Conservation (phyloP, 2,329 filamentous ascomycete species). For the Neocucurbitaria cava region DNA sequence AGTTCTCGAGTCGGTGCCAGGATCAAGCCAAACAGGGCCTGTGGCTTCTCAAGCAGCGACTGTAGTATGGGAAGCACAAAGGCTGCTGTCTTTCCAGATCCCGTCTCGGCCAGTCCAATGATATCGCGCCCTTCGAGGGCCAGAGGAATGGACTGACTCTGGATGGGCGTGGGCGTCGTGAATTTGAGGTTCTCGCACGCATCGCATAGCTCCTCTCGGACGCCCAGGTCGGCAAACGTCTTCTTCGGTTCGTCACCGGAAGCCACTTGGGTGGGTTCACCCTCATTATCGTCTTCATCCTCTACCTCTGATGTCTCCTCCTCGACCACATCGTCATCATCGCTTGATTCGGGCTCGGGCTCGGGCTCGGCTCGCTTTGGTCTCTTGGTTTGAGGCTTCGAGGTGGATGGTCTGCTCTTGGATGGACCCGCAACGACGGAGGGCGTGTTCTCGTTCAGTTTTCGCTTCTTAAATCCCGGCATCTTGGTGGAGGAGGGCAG, state of each 20-base stretch:
- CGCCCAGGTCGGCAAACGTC: slow-evolving; percentile 75
- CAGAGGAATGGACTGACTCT: slow-evolving; percentile 80
- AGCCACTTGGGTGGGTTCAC: background rate
- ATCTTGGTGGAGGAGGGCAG: slow-evolving; percentile 32
- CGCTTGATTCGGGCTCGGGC: slow-evolving; percentile 34
- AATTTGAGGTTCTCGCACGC: slow-evolving; percentile 84
- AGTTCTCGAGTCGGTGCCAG: slow-evolving; percentile 93
- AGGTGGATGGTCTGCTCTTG: slow-evolving; percentile 19
- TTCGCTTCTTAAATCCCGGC: slow-evolving; percentile 53
- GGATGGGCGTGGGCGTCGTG: slow-evolving; percentile 87
- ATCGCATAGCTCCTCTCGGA: slow-evolving; percentile 87
- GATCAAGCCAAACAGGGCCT: slow-evolving; percentile 85
- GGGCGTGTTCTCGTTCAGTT: slow-evolving; percentile 36
- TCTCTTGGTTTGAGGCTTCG: slow-evolving; percentile 24
- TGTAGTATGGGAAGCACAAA: slow-evolving; percentile 94
- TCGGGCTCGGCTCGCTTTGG: slow-evolving; percentile 30
- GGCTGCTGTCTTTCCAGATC: slow-evolving; percentile 93
- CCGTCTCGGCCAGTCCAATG: slow-evolving; percentile 93
- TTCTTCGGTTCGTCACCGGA: slow-evolving; percentile 57
- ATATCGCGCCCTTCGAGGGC: slow-evolving; percentile 84
- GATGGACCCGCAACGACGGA: slow-evolving; percentile 1
- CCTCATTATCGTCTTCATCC: slow-evolving; percentile 4
- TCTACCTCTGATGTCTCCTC: slow-evolving; percentile 2
- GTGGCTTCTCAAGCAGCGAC: slow-evolving; percentile 83
- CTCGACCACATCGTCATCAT: slow-evolving; percentile 22